These are phyloP conservation scores for Penicilliopsis zonata DNA, from an alignment of 495 filamentous ascomycete genomes.

Conservation along the genomic window DNA sequence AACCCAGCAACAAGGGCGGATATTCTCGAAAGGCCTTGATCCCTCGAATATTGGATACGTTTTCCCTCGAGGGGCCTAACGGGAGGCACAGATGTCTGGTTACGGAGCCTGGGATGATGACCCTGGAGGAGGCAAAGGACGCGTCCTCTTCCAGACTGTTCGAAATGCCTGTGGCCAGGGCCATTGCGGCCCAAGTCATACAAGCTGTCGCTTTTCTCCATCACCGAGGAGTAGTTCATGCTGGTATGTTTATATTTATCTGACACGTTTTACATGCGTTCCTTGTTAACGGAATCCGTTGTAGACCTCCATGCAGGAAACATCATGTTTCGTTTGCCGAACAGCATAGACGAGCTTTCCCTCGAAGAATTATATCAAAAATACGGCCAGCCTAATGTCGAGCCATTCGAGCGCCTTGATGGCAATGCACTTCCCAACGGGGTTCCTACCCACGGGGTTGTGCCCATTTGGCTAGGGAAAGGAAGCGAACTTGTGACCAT, in stretches of 20 bases:
- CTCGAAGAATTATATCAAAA: constrained; percentile 10
- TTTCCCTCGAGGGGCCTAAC: constrained; percentile 23
- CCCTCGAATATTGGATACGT: constrained; percentile 21
- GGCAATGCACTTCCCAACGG: constrained; percentile 3
- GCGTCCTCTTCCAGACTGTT: constrained; percentile 11
- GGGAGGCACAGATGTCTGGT: constrained; percentile 30
- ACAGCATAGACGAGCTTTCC: constrained; percentile 6
- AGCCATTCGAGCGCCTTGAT: constrained; percentile 12
- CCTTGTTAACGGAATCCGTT: neutral
- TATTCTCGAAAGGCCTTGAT: constrained; percentile 9
- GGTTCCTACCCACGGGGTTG: constrained; percentile 2
- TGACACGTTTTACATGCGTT: neutral
- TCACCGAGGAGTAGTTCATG: constrained; percentile 15
- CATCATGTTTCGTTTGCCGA: constrained; percentile 10
- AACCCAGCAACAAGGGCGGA: neutral
- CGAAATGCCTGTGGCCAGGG: constrained; percentile 11
- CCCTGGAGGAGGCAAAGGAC: constrained; percentile 14
- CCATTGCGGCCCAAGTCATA: constrained; percentile 17
- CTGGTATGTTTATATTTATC: constrained; percentile 10
- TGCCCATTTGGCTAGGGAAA: constrained; percentile 11
- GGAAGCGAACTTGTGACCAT: constrained; percentile 7
- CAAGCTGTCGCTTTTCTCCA: constrained; percentile 18
- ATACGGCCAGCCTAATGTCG: constrained; percentile 9
- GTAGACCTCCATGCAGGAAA: constrained; percentile 16
- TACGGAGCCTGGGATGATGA: constrained; percentile 15